These are phyloP conservation scores for Camelina hispida DNA, from an alignment of 345 rosid species.

Conservation along the genomic window DNA sequence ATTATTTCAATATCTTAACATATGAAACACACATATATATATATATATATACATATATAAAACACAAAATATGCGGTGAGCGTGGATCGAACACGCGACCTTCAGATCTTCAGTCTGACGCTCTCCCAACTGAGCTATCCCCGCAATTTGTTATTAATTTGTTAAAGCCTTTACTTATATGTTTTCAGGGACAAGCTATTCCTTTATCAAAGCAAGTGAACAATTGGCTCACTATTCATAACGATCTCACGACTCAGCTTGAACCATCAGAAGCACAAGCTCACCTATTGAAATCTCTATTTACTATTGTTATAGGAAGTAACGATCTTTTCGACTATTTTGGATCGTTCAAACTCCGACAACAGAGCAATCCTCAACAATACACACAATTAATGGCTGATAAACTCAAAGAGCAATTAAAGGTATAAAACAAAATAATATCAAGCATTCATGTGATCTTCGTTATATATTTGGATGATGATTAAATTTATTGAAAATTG, in stretches of 20 bases:
- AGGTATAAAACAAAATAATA: slow-evolving; percentile 52
- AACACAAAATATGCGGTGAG: slow-evolving; percentile 53
- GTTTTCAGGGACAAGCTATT: slow-evolving; percentile 50
- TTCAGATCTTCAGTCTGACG: slow-evolving; percentile 80
- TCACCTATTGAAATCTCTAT: slow-evolving; percentile 59
- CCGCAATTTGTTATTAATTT: fast-evolving
- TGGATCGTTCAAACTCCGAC: slow-evolving; percentile 46
- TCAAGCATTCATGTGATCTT: slow-evolving; percentile 1
- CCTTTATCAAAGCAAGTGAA: slow-evolving; percentile 61
- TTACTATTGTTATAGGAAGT: slow-evolving; percentile 59
- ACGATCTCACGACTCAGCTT: slow-evolving; percentile 38
- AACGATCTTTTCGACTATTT: slow-evolving; percentile 67
- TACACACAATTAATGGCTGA: slow-evolving; percentile 53
- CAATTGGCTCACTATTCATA: slow-evolving; percentile 46
- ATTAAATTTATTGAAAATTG: background rate
- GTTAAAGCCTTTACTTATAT: background rate
- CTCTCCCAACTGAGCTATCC: slow-evolving; percentile 89
- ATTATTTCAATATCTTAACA: too few species aligned
- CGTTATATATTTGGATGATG: background rate
- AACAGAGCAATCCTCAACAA: slow-evolving; percentile 47
- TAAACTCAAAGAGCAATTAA: slow-evolving; percentile 56
- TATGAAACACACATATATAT: too few species aligned
- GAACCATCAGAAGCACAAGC: slow-evolving; percentile 46
- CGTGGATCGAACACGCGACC: slow-evolving; percentile 72
- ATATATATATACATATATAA: background rate